These are phyloP conservation scores for Colletotrichum viniferum DNA, from an alignment of 2,329 filamentous ascomycete genomes.

Conservation along the genomic window DNA sequence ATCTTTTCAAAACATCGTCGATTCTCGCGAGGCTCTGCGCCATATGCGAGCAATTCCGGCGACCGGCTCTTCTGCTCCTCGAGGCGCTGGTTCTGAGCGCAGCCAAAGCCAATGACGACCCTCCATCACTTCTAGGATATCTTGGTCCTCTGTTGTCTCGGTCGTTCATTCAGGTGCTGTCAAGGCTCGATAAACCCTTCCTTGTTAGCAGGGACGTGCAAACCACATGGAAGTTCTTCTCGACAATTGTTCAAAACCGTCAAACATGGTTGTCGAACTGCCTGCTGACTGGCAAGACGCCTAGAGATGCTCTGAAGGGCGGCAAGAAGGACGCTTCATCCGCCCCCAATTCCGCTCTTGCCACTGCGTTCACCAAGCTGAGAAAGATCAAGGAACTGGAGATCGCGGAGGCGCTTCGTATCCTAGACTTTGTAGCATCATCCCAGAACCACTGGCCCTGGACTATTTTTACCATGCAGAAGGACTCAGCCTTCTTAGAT, in stretches of 20 bases:
- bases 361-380: constrained; percentile 74
- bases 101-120: constrained; percentile 70
- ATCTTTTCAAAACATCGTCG: constrained; percentile 81
- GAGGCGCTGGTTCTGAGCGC: constrained; percentile 76
- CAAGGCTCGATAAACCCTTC: constrained; percentile 78
- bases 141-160: constrained; percentile 83
- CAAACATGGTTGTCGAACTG: constrained; percentile 98
- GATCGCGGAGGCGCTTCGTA: constrained; percentile 69
- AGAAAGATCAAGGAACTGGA: constrained; percentile 68
- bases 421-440: constrained; percentile 85
- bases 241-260: constrained; percentile 82
- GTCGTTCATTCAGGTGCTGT: constrained; percentile 80
- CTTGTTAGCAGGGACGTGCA: constrained; percentile 67
- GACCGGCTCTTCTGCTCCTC: constrained; percentile 70
- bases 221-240: constrained; percentile 83
- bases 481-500: constrained; percentile 74
- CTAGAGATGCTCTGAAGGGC: constrained; percentile 72
- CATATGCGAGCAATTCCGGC: constrained; percentile 67
- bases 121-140: constrained; percentile 92
- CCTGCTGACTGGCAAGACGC: constrained; percentile 85
- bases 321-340: constrained; percentile 55
- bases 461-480: constrained; percentile 81
- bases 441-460: constrained; percentile 96
- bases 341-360: constrained; percentile 69
- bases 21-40: constrained; percentile 79